Percentiles rank a stretch among this genome's conserved stretches.
Evolutionary conservation across 2,329 filamentous ascomycete species (phyloP).

Genomic region (Pezicula radicicola): DNA sequence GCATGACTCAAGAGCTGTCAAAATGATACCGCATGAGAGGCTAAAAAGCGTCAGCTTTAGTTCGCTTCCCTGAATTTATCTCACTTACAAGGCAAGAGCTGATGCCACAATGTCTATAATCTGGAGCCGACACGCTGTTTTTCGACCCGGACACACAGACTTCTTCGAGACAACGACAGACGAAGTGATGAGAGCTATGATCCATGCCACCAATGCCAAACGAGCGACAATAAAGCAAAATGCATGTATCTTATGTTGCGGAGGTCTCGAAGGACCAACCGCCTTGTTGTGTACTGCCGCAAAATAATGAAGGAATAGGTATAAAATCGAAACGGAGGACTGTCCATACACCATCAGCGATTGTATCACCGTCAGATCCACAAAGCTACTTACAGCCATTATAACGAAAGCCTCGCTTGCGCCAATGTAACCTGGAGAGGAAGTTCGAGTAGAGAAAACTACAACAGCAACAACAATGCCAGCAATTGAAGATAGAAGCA

Average conservation of each 20-base stretch:
- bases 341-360: slow-evolving; percentile 2
- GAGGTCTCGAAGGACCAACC: slow-evolving; percentile 15
- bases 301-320: slow-evolving; percentile 17
- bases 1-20: slow-evolving; percentile 23
- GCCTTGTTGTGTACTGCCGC: slow-evolving; percentile 16
- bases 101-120: slow-evolving; percentile 16
- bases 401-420: slow-evolving; percentile 13
- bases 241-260: slow-evolving; percentile 16
- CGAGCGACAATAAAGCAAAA: slow-evolving; percentile 21
- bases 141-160: slow-evolving; percentile 7
- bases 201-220: slow-evolving; percentile 17
- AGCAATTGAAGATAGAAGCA: slow-evolving; percentile 8
- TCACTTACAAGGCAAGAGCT: slow-evolving; percentile 18
- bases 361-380: background rate
- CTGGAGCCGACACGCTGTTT: slow-evolving; percentile 11
- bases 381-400: slow-evolving; percentile 15
- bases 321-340: slow-evolving; percentile 16
- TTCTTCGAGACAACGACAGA: slow-evolving; percentile 15
- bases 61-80: background rate
- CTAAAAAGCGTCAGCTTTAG: slow-evolving; percentile 10
- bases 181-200: slow-evolving; percentile 14
- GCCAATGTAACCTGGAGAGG: slow-evolving; percentile 9
- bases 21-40: slow-evolving; percentile 16
- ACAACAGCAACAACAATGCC: slow-evolving; percentile 4
- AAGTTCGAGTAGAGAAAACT: slow-evolving; percentile 5